Evolutionary conservation across 441 rosid species (phyloP).

Genomic region (Oxalis stricta): DNA sequence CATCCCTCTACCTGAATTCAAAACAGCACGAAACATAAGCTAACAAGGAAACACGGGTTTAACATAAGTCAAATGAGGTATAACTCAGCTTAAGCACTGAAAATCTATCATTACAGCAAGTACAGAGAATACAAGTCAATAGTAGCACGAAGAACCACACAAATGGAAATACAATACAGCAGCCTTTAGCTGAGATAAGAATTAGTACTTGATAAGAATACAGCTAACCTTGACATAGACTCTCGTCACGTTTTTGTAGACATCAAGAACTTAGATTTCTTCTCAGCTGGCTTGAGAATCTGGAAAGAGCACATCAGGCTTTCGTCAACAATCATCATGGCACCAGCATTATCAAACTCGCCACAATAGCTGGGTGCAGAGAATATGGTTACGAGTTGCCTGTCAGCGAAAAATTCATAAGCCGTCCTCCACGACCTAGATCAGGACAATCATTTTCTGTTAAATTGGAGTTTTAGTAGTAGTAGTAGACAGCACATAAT

Average conservation of each 20-base stretch:
- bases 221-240: slow-evolving; percentile 14
- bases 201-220: background rate
- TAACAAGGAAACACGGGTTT: too few species aligned
- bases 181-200: background rate
- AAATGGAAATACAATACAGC: background rate
- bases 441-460: slow-evolving; percentile 3
- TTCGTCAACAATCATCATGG: slow-evolving; percentile 82
- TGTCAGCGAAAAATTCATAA: slow-evolving; percentile 86
- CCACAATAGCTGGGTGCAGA: slow-evolving; percentile 92
- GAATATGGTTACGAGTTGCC: slow-evolving; percentile 80
- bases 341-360: slow-evolving; percentile 91
- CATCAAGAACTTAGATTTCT: slow-evolving; percentile 51
- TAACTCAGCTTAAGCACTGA: too few species aligned
- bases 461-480: slow-evolving; percentile 2
- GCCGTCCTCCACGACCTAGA: slow-evolving; percentile 93
- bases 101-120: background rate
- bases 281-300: slow-evolving; percentile 83
- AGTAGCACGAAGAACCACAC: background rate
- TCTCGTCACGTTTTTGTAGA: slow-evolving; percentile 42
- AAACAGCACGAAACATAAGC: too few species aligned
- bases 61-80: too few species aligned
- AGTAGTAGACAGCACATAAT: slow-evolving; percentile 1
- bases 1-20: too few species aligned
- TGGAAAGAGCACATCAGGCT: slow-evolving; percentile 79
- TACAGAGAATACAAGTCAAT: background rate